These are phyloP conservation scores for Magnolia sinica DNA, from an alignment of 164 flowering plant species.

Conservation along the genomic window DNA sequence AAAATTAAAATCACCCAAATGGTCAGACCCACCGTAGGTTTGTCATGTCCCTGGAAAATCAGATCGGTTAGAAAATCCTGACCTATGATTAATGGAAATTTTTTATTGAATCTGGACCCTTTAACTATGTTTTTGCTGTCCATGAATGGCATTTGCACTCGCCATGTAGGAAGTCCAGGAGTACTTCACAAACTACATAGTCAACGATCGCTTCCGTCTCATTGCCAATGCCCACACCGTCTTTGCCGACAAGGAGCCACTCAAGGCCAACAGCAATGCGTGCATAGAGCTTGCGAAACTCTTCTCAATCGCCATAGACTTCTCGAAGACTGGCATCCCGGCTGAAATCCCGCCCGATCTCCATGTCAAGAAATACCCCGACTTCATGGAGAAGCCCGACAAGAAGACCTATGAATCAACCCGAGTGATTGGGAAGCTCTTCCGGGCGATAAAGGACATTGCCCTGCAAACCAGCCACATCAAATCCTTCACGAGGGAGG, in stretches of 20 bases:
- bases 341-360: conserved; percentile 63
- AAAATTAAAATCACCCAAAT: no score
- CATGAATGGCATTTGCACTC: neutral
- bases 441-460: conserved; percentile 56
- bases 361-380: conserved; percentile 63
- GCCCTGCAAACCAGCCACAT: conserved; percentile 24
- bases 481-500: conserved; percentile 48
- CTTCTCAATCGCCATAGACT: conserved; percentile 82
- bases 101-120: no score
- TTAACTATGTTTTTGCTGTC: neutral
- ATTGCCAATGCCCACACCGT: conserved; percentile 79
- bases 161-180: conserved; percentile 62
- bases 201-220: conserved; percentile 78
- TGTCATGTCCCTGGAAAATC: no score
- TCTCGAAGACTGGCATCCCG: conserved; percentile 80
- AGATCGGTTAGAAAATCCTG: no score
- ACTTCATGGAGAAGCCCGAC: conserved; percentile 89
- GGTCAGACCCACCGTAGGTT: no score
- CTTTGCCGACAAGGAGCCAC: conserved; percentile 58
- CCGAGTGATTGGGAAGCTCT: conserved; percentile 36
- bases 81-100: no score
- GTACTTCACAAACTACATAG: conserved; percentile 71
- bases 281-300: conserved; percentile 61
- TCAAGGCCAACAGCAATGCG: conserved; percentile 43
- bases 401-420: conserved; percentile 58